These are phyloP conservation scores for Gorgonomyces haynaldii DNA, from an alignment of 192 early-diverging fungal species.

Conservation along the genomic window DNA sequence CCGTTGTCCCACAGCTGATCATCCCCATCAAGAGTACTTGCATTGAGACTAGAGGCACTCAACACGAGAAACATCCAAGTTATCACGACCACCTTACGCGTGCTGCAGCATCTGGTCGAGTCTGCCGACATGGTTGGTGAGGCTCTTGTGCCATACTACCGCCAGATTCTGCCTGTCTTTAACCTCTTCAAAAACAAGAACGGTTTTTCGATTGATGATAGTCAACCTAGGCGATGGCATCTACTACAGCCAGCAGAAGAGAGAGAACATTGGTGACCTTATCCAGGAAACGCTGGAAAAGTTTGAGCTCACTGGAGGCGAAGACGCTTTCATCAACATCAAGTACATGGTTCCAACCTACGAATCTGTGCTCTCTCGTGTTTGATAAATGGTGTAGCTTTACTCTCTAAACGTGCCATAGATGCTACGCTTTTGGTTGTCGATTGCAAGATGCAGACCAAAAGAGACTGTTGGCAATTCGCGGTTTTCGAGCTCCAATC, in stretches of 20 bases:
- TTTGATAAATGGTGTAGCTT: too few species aligned
- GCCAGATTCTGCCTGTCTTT: slow-evolving; percentile 51
- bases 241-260: slow-evolving; percentile 55
- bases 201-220: slow-evolving; percentile 22
- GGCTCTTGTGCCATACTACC: slow-evolving; percentile 51
- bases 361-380: slow-evolving; percentile 19
- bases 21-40: slow-evolving; percentile 52
- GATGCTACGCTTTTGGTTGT: too few species aligned
- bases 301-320: slow-evolving; percentile 51
- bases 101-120: slow-evolving; percentile 51
- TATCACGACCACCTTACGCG: slow-evolving; percentile 49
- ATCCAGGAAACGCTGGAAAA: slow-evolving; percentile 56
- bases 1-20: slow-evolving; percentile 51
- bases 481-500: too few species aligned
- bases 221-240: slow-evolving; percentile 54
- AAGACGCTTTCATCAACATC: slow-evolving; percentile 61
- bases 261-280: slow-evolving; percentile 54
- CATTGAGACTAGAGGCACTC: slow-evolving; percentile 32
- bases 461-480: too few species aligned
- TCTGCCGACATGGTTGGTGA: slow-evolving; percentile 55
- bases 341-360: slow-evolving; percentile 51
- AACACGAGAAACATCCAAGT: slow-evolving; percentile 55
- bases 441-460: too few species aligned
- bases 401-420: too few species aligned
- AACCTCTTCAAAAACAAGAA: slow-evolving; percentile 57